A percentile compares a stretch with the other conserved stretches of the same genome.
These are phyloP conservation scores for Linnemannia exigua DNA, from an alignment of 192 early-diverging fungal genomes.

Conservation along the genomic window DNA sequence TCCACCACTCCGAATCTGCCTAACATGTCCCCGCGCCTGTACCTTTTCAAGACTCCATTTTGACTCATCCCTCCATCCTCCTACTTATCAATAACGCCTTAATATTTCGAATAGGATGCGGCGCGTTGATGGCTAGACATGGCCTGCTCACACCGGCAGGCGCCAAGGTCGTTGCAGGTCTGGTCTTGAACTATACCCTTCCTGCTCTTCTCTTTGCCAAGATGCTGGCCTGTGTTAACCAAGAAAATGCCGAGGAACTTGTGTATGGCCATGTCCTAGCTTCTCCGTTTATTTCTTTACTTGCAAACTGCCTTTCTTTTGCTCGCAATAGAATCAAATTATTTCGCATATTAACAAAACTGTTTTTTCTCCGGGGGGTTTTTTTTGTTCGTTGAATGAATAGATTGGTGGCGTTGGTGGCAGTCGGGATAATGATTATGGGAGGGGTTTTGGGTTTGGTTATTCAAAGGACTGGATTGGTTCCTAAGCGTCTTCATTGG, in stretches of 20 bases:
- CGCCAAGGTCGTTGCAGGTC: constrained; percentile 40
- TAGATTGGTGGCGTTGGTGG: constrained; percentile 28
- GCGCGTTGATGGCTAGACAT: constrained; percentile 50
- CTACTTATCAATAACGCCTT: neutral
- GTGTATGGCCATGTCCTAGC: no score
- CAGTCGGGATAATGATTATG: constrained; percentile 23
- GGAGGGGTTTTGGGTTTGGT: constrained; percentile 24
- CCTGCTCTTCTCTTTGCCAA: constrained; percentile 53
- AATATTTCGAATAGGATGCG: constrained; percentile 28
- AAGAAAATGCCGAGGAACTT: constrained; percentile 29
- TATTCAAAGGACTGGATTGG: constrained; percentile 34
- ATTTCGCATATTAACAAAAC: neutral
- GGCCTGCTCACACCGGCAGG: constrained; percentile 49
- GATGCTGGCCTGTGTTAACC: constrained; percentile 39
- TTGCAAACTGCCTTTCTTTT: neutral
- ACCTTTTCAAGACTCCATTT: no score
- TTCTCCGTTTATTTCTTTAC: no score
- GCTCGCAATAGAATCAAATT: neutral
- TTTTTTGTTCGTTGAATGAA: neutral
- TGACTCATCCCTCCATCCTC: no score
- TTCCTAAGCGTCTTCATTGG: constrained; percentile 42
- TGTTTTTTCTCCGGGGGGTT: no score
- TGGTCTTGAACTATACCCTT: constrained; percentile 50
- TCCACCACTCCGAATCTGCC: no score
- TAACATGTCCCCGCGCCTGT: no score